Conservation (phyloP, 768 basidiomycete species). For the Suillus sp. region DNA sequence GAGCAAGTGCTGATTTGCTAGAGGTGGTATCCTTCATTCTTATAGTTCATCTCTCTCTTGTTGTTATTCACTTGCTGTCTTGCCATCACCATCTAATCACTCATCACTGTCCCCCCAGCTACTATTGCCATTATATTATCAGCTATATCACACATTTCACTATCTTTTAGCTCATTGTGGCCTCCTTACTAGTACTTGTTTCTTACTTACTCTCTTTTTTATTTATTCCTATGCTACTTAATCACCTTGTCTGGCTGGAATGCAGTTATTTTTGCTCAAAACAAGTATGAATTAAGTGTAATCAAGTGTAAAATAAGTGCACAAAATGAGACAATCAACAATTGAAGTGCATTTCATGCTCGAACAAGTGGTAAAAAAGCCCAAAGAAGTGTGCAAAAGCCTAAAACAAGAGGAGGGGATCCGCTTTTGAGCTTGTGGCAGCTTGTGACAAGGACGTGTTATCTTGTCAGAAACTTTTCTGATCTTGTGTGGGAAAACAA, state of each 20-base stretch:
- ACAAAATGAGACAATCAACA: not conserved
- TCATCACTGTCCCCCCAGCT: too few species aligned
- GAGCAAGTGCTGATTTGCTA: slow-evolving; percentile 1
- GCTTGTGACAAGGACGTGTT: not conserved
- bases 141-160: not conserved
- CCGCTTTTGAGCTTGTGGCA: not conserved
- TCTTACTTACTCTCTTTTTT: not conserved
- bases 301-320: not conserved
- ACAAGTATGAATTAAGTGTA: not conserved
- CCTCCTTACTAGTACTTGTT: not conserved
- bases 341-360: not conserved
- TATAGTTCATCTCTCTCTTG: not conserved
- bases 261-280: not conserved
- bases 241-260: not conserved
- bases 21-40: not conserved
- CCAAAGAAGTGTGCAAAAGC: not conserved
- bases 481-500: too few species aligned
- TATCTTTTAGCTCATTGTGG: not conserved
- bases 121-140: too few species aligned
- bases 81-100: too few species aligned
- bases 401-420: not conserved
- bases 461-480: not conserved
- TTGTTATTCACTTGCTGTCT: too few species aligned
- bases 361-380: not conserved
- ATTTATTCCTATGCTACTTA: not conserved